These are phyloP conservation scores for Petasospora rhodanensis DNA, from an alignment of 1,139 yeast species.

Conservation along the genomic window DNA sequence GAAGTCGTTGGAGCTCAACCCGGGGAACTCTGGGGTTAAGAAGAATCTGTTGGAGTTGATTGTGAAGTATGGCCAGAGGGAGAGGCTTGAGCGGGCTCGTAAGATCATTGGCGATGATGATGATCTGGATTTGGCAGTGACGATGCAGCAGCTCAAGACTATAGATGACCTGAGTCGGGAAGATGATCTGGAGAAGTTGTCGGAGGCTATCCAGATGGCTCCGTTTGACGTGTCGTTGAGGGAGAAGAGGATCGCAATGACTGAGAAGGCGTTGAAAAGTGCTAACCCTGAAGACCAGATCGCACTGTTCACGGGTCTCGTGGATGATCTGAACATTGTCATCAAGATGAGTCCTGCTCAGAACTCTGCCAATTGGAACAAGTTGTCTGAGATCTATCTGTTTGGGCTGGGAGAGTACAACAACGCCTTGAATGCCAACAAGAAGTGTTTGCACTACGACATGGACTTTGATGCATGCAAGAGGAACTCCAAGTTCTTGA, in stretches of 20 bases:
- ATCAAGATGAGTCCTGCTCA: conserved; percentile 17
- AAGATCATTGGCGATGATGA: conserved; percentile 3
- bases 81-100: conserved; percentile 20
- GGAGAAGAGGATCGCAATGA: conserved; percentile 29
- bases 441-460: conserved; percentile 63
- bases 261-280: conserved; percentile 18
- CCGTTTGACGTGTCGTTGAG: conserved; percentile 27
- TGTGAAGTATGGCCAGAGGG: conserved; percentile 42
- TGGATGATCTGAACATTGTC: conserved; percentile 21
- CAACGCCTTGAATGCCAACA: conserved; percentile 44
- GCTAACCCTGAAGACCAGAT: conserved; percentile 4
- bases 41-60: conserved; percentile 40
- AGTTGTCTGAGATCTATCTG: conserved; percentile 40
- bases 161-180: conserved; percentile 17
- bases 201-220: conserved; percentile 25
- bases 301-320: conserved; percentile 14
- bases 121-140: conserved; percentile 6
- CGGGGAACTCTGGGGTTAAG: conserved; percentile 38
- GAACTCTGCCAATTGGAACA: conserved; percentile 18
- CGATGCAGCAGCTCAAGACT: conserved; percentile 9
- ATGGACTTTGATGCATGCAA: conserved; percentile 61
- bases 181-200: conserved; percentile 14
- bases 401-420: conserved; percentile 50
- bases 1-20: conserved; percentile 37
- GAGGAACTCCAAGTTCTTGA: conserved; percentile 43